Conservation (phyloP, 2,329 filamentous ascomycete genomes). For the Fusarium albidum region DNA sequence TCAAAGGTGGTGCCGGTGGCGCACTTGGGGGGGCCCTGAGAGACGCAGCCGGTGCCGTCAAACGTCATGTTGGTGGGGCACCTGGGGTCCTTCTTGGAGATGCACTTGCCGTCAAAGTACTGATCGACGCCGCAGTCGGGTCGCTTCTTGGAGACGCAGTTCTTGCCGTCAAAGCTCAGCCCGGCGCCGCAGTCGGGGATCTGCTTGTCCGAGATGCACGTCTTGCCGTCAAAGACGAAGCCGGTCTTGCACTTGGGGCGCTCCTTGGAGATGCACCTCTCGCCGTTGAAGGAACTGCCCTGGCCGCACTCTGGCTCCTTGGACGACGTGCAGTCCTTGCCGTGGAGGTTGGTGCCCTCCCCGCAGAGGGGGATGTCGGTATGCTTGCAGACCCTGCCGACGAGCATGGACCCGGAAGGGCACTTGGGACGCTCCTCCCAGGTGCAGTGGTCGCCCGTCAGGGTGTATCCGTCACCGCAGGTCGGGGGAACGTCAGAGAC, state of each 20-base stretch:
- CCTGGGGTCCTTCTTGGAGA: conserved; percentile 2
- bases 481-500: not conserved
- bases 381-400: conserved; percentile 15
- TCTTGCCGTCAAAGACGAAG: not conserved
- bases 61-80: conserved; percentile 5
- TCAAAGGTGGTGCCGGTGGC: conserved; percentile 2
- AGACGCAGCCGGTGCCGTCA: conserved; percentile 14
- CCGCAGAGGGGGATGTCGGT: conserved; percentile 8
- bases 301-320: not conserved
- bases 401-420: not conserved
- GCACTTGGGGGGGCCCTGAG: not conserved
- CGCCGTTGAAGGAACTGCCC: conserved; percentile 8
- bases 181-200: not conserved
- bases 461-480: not conserved
- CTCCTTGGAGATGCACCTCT: not conserved
- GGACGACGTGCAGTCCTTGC: conserved; percentile 6
- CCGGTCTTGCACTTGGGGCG: conserved; percentile 1
- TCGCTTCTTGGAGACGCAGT: conserved; percentile 6
- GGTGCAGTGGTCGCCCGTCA: conserved; percentile 2
- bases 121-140: not conserved
- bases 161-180: conserved; percentile 11
- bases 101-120: conserved; percentile 6
- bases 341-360: conserved; percentile 1
- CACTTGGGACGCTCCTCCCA: not conserved
- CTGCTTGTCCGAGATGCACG: conserved; percentile 9